These are phyloP conservation scores for Candida sonorensis DNA, from an alignment of 805 yeast genomes.

Conservation along the genomic window DNA sequence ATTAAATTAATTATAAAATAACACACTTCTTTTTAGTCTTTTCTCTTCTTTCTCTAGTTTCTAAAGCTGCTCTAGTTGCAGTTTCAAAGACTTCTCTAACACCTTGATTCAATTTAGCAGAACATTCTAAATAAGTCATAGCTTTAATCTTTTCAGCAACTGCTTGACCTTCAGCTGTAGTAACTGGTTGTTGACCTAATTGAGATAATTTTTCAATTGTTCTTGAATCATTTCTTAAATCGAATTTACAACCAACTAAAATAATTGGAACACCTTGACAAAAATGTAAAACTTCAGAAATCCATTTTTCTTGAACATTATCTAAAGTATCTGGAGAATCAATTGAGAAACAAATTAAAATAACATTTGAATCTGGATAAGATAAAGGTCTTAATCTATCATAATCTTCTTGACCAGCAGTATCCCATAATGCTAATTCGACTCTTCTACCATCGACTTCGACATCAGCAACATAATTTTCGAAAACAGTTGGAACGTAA, in stretches of 20 bases:
- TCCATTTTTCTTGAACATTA: constrained; percentile 95
- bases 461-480: constrained; percentile 95
- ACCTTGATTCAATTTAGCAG: constrained; percentile 86
- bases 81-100: constrained; percentile 90
- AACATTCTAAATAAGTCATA: constrained; percentile 80
- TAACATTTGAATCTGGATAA: constrained; percentile 89
- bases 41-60: constrained; percentile 50
- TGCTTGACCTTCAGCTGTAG: constrained; percentile 74
- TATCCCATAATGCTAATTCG: constrained; percentile 94
- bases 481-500: constrained; percentile 94
- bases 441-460: constrained; percentile 88
- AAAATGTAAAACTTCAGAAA: constrained; percentile 86
- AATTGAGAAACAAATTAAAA: constrained; percentile 83
- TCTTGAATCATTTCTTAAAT: constrained; percentile 75
- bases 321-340: constrained; percentile 90
- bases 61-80: constrained; percentile 86
- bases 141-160: constrained; percentile 91
- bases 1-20: constrained; percentile 40
- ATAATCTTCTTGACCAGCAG: constrained; percentile 98
- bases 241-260: constrained; percentile 87
- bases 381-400: constrained; percentile 88
- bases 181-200: constrained; percentile 73
- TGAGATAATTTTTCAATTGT: constrained; percentile 70
- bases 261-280: constrained; percentile 93
- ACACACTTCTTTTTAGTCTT: constrained; percentile 60